Percentiles rank a stretch among this genome's conserved stretches.
Conservation (phyloP, 2,329 filamentous ascomycete genomes). For the Bisporella sp. region DNA sequence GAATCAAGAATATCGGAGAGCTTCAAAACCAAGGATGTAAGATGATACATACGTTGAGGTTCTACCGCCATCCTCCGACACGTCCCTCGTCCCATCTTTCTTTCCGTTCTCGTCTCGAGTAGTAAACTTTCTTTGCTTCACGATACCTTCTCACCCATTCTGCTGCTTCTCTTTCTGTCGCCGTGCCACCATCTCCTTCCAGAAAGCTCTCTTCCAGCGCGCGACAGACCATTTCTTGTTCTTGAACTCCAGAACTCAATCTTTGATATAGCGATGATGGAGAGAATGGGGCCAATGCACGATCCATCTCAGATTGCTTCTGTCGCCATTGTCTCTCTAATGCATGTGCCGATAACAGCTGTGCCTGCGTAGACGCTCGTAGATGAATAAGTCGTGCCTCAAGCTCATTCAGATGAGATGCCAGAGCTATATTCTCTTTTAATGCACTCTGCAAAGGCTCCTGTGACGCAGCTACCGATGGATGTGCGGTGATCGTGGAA, state of each 20-base stretch:
- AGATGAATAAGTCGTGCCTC: conserved; percentile 51
- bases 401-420: conserved; percentile 52
- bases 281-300: conserved; percentile 75
- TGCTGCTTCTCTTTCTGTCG: conserved; percentile 71
- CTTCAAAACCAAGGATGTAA: too few relatives aligned
- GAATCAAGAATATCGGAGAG: too few relatives aligned
- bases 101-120: conserved; percentile 77
- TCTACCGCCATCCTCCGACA: conserved; percentile 84
- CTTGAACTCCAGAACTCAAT: conserved; percentile 66
- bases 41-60: too few relatives aligned
- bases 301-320: conserved; percentile 85
- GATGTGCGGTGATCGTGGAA: conserved; percentile 60
- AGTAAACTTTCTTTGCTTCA: conserved; percentile 71
- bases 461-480: conserved; percentile 61
- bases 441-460: conserved; percentile 58
- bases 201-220: conserved; percentile 92
- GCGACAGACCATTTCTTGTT: conserved; percentile 74
- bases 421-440: conserved; percentile 64
- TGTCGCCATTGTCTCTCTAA: conserved; percentile 88
- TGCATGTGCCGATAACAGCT: conserved; percentile 74
- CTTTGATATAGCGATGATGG: conserved; percentile 82
- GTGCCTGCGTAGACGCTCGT: conserved; percentile 68
- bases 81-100: conserved; percentile 93
- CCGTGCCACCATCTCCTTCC: conserved; percentile 39
- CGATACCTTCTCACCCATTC: conserved; percentile 82